A percentile compares a stretch with the other conserved stretches of the same genome.
phyloP scores from a whole-genome alignment of 495 filamentous ascomycete genomes.

The Sporormia fimetaria region DNA sequence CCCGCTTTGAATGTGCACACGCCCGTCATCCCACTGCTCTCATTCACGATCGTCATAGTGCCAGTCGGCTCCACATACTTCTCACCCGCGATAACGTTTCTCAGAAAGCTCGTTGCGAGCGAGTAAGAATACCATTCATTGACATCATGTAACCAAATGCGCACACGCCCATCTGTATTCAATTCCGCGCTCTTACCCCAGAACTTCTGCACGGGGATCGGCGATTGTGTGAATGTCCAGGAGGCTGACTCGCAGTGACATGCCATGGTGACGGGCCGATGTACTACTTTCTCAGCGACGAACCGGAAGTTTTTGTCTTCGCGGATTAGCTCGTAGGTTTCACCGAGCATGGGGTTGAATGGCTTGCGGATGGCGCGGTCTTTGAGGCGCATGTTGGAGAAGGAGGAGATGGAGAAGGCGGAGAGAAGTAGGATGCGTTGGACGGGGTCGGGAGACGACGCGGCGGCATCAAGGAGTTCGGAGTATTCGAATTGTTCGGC shows the following conservation, averaged over 20 bases:
- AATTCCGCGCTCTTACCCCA: conserved; percentile 96
- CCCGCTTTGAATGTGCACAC: conserved; percentile 78
- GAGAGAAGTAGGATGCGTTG: conserved; percentile 74
- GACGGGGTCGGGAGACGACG: conserved; percentile 41
- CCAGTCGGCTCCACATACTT: conserved; percentile 96
- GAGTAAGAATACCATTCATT: conserved; percentile 78
- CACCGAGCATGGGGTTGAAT: conserved; percentile 94
- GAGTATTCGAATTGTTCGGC: conserved; percentile 88
- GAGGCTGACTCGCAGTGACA: conserved; percentile 75
- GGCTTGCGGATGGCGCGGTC: conserved; percentile 93
- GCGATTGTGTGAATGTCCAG: conserved; percentile 80
- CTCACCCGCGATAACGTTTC: conserved; percentile 94
- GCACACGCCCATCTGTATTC: conserved; percentile 75
- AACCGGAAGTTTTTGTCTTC: conserved; percentile 84
- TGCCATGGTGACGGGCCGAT: conserved; percentile 83
- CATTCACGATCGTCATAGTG: conserved; percentile 68
- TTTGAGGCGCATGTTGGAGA: conserved; percentile 67
- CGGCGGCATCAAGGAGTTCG: conserved; percentile 64
- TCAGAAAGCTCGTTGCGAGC: conserved; percentile 73
- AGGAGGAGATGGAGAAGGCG: conserved; percentile 77
- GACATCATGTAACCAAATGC: conserved; percentile 56
- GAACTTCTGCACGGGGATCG: conserved; percentile 87
- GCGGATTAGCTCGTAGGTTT: conserved; percentile 86
- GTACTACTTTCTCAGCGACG: conserved; percentile 82
- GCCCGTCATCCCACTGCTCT: conserved; percentile 67